Evolutionary conservation across 169 alveolate genomes (phyloP), one percentile per base, ranked within the genome.

Genomic region (Plasmodium coatneyi): DNA sequence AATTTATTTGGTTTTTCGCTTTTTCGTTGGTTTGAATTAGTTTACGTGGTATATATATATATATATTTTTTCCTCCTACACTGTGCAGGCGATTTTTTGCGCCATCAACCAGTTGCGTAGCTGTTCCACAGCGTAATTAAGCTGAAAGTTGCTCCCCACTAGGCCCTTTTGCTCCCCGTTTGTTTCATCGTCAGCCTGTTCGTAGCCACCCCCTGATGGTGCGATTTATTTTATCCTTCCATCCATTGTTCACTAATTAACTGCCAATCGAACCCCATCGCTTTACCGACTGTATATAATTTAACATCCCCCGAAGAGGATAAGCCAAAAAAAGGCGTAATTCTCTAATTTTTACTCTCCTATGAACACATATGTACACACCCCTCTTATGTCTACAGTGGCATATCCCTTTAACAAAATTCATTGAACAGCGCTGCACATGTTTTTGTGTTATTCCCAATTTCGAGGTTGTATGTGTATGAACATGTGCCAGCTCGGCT

Each of bases 321-420:
- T 66, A 19, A 66, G 34, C 76, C 76, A 60, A 66, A 66, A 56
- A n/a, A 66, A 66, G 36, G 76, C n/a, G n/a, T 66, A 66, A 66
- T 66, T 66, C 30, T 6, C 36, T 3, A 66, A 66, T n/a, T 66
- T 22, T 9, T 28, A 66, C 36, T 66, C 36, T 19, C 36, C 76
- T 25, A 6, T 66, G 76, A 66, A 66, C n/a, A 4, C 36, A 66
- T 10, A 66, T 25, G 76, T 66, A 5, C 76, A 66, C n/a, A 19
- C 76, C 36, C 76, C 2, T 66, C 3, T 66, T n/a, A 28, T 66
- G 76, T 22, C 76, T 22, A 66, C 30, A 66, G 36, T 66, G 39
- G n/a, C 22, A 39, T 28, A 66, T 66, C 2, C 36, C n/a, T 25
- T 66, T 66, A 66, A 66, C 7, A 28, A 66, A 66, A 66, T 66